A percentile compares a stretch with the other conserved stretches of the same genome.
phyloP scores from a whole-genome alignment of 306 rosid species.

The Acacia crassicarpa region DNA sequence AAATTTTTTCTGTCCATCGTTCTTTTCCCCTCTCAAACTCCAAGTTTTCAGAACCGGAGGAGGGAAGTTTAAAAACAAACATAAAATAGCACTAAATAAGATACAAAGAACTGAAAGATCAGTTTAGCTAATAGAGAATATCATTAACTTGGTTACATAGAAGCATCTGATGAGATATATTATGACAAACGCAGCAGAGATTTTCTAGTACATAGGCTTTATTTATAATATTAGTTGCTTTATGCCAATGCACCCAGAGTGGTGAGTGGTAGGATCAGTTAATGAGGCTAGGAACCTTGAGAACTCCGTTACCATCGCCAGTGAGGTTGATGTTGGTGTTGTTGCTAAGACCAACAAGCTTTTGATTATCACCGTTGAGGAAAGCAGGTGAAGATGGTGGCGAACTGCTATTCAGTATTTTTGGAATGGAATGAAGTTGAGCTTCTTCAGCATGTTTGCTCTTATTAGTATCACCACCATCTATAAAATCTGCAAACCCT shows the following conservation, averaged over 20 bases:
- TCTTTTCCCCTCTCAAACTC: background rate
- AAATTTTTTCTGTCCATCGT: background rate
- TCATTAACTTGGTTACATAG: background rate
- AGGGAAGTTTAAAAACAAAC: background rate
- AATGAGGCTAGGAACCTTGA: slow-evolving; percentile 25
- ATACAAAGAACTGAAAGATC: background rate
- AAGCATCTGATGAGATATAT: background rate
- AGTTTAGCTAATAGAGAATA: background rate
- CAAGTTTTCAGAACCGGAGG: background rate
- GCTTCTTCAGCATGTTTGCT: background rate
- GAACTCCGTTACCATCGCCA: slow-evolving; percentile 41
- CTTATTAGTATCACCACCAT: background rate
- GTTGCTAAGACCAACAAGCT: slow-evolving; percentile 31
- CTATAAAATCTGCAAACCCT: slow-evolving; percentile 12
- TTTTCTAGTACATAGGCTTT: background rate
- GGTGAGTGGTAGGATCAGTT: background rate
- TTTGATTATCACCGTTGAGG: slow-evolving; percentile 35
- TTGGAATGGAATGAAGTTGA: background rate
- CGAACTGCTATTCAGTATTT: background rate
- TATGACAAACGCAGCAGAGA: background rate
- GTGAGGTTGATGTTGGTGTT: slow-evolving; percentile 34
- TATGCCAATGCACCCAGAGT: background rate
- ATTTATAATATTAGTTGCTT: background rate
- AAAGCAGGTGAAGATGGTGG: slow-evolving; percentile 2
- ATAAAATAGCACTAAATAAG: background rate